These are phyloP conservation scores for Telopea speciosissima DNA, from an alignment of 177 flowering plant species.

Conservation along the genomic window DNA sequence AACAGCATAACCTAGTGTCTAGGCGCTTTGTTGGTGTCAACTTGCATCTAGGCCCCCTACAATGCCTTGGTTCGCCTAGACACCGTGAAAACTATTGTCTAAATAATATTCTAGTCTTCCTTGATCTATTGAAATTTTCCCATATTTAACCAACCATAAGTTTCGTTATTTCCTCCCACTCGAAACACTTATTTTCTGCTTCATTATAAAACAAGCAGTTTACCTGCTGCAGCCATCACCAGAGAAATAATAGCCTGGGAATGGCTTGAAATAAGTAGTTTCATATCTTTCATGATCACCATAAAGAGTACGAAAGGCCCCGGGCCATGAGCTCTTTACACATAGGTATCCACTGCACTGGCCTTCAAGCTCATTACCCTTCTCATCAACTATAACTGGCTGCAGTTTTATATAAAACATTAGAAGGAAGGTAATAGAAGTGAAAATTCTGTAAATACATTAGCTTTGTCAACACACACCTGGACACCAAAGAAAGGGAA, in stretches of 20 bases:
- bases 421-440: not conserved
- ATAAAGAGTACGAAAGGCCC: constrained; percentile 93
- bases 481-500: constrained; percentile 98
- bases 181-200: too few relatives aligned
- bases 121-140: too few relatives aligned
- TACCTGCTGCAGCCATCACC: constrained; percentile 99
- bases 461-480: constrained; percentile 35
- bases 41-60: too few relatives aligned
- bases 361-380: constrained; percentile 89
- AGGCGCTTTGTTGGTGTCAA: too few relatives aligned
- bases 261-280: constrained; percentile 93
- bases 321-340: constrained; percentile 91
- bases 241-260: constrained; percentile 89
- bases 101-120: too few relatives aligned
- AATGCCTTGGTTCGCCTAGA: too few relatives aligned
- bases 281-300: constrained; percentile 99
- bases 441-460: not conserved
- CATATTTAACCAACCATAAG: too few relatives aligned
- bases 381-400: constrained; percentile 98
- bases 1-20: too few relatives aligned
- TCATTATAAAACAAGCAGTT: not conserved
- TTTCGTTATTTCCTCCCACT: too few relatives aligned
- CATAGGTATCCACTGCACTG: constrained; percentile 96
- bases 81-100: not conserved
- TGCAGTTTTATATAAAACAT: constrained; percentile 22